phyloP scores from a whole-genome alignment of 441 rosid genomes.

The Flueggea neowawraea region DNA sequence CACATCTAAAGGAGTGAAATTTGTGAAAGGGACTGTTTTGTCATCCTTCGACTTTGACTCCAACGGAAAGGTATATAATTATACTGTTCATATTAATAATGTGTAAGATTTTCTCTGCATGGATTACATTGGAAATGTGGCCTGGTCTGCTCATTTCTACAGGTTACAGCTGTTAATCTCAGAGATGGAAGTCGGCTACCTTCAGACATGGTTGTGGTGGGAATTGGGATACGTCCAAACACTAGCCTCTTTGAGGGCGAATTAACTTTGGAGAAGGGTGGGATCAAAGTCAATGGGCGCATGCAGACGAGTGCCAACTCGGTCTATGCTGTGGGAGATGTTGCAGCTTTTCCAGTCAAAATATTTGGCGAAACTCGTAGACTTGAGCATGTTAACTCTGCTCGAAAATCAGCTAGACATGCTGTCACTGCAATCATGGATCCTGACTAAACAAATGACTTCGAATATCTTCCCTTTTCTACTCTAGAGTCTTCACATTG shows the following conservation, averaged over 20 bases:
- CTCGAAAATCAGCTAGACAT: constrained; percentile 78
- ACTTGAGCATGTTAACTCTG: constrained; percentile 97
- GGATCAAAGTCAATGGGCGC: constrained; percentile 78
- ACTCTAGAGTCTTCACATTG: constrained; percentile 77
- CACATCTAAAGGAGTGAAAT: constrained; percentile 79
- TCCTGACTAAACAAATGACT: constrained; percentile 61
- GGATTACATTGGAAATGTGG: neutral
- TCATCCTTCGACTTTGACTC: constrained; percentile 81
- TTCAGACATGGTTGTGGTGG: constrained; percentile 86
- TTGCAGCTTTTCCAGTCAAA: constrained; percentile 87
- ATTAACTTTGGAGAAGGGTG: constrained; percentile 85
- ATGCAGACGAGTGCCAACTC: constrained; percentile 87
- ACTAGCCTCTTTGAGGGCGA: constrained; percentile 92
- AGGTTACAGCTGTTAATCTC: constrained; percentile 88
- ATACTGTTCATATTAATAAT: neutral
- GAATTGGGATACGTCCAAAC: constrained; percentile 93
- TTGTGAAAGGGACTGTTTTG: constrained; percentile 84
- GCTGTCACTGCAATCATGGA: constrained; percentile 78
- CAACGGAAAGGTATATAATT: constrained; percentile 48
- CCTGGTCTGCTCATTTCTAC: constrained; percentile 16
- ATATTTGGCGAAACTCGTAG: constrained; percentile 78
- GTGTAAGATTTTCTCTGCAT: neutral
- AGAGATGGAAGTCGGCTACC: constrained; percentile 73
- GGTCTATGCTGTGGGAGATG: constrained; percentile 92
- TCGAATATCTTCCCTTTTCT: constrained; percentile 89